Evolutionary conservation across 202 grass and related monocot genomes (phyloP).

Genomic region (Musa balbisiana): DNA sequence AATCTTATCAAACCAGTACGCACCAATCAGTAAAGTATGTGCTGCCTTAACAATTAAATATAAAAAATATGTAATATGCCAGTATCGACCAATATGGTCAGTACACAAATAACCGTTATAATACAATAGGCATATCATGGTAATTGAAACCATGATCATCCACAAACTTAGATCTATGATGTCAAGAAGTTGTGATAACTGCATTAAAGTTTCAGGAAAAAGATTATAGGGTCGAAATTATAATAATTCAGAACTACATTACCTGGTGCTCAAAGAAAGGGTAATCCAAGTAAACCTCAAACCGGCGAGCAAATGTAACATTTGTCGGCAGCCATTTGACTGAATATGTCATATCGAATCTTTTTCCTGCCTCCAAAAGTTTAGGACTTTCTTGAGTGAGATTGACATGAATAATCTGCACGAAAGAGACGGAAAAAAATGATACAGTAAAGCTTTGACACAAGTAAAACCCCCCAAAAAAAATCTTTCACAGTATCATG

Average conservation of each 20-base stretch:
- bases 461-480: not conserved
- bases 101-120: not conserved
- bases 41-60: no score
- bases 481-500: not conserved
- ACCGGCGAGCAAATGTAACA: constrained; percentile 20
- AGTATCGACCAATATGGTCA: not conserved
- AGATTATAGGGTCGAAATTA: not conserved
- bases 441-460: not conserved
- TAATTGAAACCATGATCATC: not conserved
- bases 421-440: not conserved
- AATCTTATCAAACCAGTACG: not conserved
- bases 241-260: not conserved
- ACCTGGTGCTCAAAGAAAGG: constrained; percentile 26
- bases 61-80: not conserved
- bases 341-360: constrained; percentile 20
- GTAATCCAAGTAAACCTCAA: constrained; percentile 22
- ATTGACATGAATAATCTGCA: constrained; percentile 25
- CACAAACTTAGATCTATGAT: not conserved
- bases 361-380: constrained; percentile 18
- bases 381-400: constrained; percentile 11
- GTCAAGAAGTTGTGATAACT: not conserved
- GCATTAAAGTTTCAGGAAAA: not conserved
- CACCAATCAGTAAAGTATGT: no score
- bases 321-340: constrained; percentile 4
- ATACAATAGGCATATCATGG: not conserved